A percentile compares a stretch with the other conserved stretches of the same genome.
Evolutionary conservation across 257 asterid genomes (phyloP).

Genomic region (Solanum chiquidenum): DNA sequence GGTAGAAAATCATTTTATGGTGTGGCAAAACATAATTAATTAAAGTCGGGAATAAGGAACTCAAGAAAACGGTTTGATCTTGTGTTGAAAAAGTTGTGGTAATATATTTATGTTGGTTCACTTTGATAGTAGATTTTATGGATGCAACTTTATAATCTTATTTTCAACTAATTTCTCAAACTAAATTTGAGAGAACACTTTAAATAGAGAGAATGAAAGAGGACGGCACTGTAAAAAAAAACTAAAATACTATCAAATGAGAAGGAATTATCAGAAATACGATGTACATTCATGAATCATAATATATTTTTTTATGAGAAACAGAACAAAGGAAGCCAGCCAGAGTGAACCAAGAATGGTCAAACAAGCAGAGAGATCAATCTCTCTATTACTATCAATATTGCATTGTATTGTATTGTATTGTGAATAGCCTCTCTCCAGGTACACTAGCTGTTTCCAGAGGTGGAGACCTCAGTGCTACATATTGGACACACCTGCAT

Average conservation of each 20-base stretch:
- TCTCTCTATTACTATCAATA: not conserved
- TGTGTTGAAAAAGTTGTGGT: not conserved
- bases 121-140: too few relatives aligned
- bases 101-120: not conserved
- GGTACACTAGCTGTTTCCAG: slow-evolving; percentile 43
- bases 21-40: not conserved
- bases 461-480: slow-evolving; percentile 67
- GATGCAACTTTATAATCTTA: not conserved
- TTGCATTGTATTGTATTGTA: not conserved
- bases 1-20: not conserved
- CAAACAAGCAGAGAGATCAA: not conserved
- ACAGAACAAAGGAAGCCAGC: not conserved
- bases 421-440: not conserved
- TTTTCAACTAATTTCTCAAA: not conserved
- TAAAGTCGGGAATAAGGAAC: not conserved
- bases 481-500: slow-evolving; percentile 93
- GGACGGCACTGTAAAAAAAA: not conserved
- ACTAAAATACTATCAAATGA: not conserved
- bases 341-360: not conserved
- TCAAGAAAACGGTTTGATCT: not conserved
- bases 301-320: not conserved
- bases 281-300: not conserved
- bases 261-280: not conserved
- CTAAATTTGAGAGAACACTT: not conserved
- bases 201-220: not conserved